Evolutionary conservation across 2,329 filamentous ascomycete genomes (phyloP), one percentile per base, ranked within the genome.

Genomic region (Incumbomyces lentus): DNA sequence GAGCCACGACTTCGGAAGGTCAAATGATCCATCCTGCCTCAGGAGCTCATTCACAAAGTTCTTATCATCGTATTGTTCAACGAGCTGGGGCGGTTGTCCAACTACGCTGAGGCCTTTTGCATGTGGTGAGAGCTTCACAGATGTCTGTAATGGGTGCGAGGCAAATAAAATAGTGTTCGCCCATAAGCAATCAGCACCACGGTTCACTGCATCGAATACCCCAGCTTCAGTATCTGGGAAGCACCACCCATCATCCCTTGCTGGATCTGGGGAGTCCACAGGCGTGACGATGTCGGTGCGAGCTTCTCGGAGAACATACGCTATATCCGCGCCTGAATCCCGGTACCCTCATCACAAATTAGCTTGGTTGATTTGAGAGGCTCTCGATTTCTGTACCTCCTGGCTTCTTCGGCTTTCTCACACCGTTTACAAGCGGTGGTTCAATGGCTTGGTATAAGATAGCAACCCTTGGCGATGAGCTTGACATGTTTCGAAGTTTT

Each of bases 11-110:
- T 51, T 54, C 0, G 67, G 70, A 44, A 74, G 51, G 0, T 63
- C 68, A 41, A 73, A 70, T 0, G 50, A 49, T 0, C 62, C 64
- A 1, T 59, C 38, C 2, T 52, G 46, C 1, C 67, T 62, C 1
- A 76, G 57, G 0, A 68, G 55, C 22, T 63, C 58, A 50, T 75
- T 74, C 10, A 75, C 64, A 35, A 64, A 65, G 14, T 66, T 61
- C 53, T 78, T 76, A 54, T 74, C 70, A 48, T 75, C 71, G 53
- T 69, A 74, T 3, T 61, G 59, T 42, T 76, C 68, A 0, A 74
- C 70, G 4, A 72, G 56, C 3, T 60, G 52, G 1, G 71, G 70
- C 0, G 69, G 67, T 44, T 75, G 71, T 2, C 71, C 69, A 3
- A 74, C 55, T 0, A 75, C 55, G 4, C 53, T 59, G 0, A 75